Evolutionary conservation across 208 protist species (phyloP).

Genomic region (Angomonas ambiguus): DNA sequence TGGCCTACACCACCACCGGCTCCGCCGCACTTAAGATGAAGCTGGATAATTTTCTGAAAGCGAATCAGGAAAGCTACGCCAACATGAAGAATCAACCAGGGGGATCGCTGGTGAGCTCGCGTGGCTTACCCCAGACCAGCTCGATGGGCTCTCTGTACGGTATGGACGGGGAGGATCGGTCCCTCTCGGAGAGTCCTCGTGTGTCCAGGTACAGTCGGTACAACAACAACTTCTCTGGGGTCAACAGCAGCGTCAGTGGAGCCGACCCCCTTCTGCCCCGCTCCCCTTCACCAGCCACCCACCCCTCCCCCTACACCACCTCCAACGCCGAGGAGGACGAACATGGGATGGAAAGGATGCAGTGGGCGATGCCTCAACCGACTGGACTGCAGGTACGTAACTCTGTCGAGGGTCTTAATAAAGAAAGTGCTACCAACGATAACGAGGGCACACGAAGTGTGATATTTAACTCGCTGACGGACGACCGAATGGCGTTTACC

Average conservation of each 20-base stretch:
- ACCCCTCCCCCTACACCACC: too few species aligned
- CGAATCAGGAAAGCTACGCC: conserved; percentile 29
- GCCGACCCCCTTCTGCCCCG: background rate
- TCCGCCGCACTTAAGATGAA: conserved; percentile 56
- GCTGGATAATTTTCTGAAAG: conserved; percentile 48
- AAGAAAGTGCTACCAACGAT: background rate
- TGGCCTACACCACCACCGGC: conserved; percentile 41
- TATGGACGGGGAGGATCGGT: background rate
- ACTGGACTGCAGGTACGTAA: too few species aligned
- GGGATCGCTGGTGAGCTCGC: background rate
- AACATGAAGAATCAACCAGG: background rate
- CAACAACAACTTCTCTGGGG: background rate
- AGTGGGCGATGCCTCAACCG: background rate
- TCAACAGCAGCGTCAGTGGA: background rate
- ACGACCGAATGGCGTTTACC: background rate
- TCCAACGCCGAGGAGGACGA: too few species aligned
- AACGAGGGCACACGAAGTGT: background rate
- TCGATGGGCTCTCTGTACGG: background rate
- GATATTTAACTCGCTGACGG: background rate
- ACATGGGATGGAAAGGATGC: too few species aligned
- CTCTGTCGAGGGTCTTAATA: background rate
- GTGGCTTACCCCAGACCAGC: background rate
- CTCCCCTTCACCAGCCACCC: background rate
- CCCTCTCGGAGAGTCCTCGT: background rate
- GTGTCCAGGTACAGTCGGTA: background rate